Evolutionary conservation across 1,284 basidiomycete species (phyloP).

Genomic region (Phellinidium pouzarii): DNA sequence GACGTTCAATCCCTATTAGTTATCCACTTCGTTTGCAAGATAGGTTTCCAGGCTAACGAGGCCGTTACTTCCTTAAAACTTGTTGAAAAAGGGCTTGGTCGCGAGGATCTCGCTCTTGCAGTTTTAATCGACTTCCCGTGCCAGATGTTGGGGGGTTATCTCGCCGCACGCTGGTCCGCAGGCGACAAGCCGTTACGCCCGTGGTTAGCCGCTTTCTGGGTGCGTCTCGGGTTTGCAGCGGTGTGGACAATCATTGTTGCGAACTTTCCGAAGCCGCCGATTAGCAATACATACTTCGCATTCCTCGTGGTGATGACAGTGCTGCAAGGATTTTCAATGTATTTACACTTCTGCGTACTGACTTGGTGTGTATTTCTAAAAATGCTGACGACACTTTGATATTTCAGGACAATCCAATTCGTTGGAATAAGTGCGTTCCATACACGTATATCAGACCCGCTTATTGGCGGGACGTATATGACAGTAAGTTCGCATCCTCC

Average conservation of each 20-base stretch:
- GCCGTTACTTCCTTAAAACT: conserved; percentile 90
- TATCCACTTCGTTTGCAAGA: conserved; percentile 88
- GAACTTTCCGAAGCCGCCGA: conserved; percentile 76
- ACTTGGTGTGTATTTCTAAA: not conserved
- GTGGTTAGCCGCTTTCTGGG: conserved; percentile 93
- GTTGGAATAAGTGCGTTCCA: conserved; percentile 98
- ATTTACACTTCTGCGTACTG: conserved; percentile 26
- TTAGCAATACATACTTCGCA: conserved; percentile 75
- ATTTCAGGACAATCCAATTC: conserved; percentile 86
- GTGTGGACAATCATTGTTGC: conserved; percentile 78
- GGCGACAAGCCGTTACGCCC: conserved; percentile 72
- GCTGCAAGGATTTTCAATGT: conserved; percentile 81
- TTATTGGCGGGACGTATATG: conserved; percentile 99
- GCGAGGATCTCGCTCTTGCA: conserved; percentile 92
- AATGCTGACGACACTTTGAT: not conserved
- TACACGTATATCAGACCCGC: conserved; percentile 91
- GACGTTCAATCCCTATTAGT: conserved; percentile 88
- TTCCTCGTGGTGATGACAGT: conserved; percentile 80
- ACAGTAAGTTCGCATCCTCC: conserved; percentile 50
- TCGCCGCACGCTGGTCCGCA: conserved; percentile 90
- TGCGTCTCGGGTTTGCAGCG: conserved; percentile 68
- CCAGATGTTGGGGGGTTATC: conserved; percentile 92
- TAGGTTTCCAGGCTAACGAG: conserved; percentile 95
- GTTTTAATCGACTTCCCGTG: conserved; percentile 98
- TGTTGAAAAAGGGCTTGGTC: conserved; percentile 92